Conservation (phyloP, 495 filamentous ascomycete genomes). For the Tuber melanosporum region DNA sequence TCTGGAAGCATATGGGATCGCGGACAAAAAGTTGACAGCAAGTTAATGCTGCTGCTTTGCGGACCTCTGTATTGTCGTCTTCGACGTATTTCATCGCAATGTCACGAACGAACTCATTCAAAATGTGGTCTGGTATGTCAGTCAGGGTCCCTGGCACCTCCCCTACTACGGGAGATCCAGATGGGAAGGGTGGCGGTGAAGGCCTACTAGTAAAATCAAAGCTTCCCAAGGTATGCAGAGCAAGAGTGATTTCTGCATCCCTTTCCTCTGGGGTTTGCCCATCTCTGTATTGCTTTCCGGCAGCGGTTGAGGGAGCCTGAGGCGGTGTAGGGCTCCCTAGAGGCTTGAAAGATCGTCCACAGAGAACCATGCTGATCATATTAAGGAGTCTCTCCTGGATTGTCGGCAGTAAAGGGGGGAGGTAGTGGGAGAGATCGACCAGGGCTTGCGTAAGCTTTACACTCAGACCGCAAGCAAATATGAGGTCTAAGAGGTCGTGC, state of each 20-base stretch:
- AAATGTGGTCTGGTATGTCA: slow-evolving; percentile 59
- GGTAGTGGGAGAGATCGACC: slow-evolving; percentile 97
- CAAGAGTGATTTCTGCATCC: slow-evolving; percentile 84
- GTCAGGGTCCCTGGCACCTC: background rate
- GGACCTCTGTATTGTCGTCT: slow-evolving; percentile 85
- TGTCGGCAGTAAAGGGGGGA: slow-evolving; percentile 81
- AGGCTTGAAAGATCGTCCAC: slow-evolving; percentile 82
- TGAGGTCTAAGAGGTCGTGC: slow-evolving; percentile 88
- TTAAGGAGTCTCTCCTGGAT: slow-evolving; percentile 93
- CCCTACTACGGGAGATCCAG: background rate
- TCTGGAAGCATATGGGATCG: slow-evolving; percentile 96
- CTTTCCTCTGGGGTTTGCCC: slow-evolving; percentile 62
- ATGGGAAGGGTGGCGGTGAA: background rate
- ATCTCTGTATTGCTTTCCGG: slow-evolving; percentile 79
- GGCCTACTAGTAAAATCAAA: slow-evolving; percentile 77
- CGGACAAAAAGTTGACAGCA: slow-evolving; percentile 95
- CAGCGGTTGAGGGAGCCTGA: slow-evolving; percentile 61
- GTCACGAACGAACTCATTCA: slow-evolving; percentile 98
- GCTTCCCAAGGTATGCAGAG: slow-evolving; percentile 84
- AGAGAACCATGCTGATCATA: slow-evolving; percentile 88
- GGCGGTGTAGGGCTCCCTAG: slow-evolving; percentile 77
- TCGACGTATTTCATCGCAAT: slow-evolving; percentile 97
- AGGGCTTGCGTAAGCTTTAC: slow-evolving; percentile 88
- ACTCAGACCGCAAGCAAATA: slow-evolving; percentile 91
- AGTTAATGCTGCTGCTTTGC: slow-evolving; percentile 89